Base-by-base conservation (phyloP, 306 rosid genomes). In the Leucaena leucocephala region DNA sequence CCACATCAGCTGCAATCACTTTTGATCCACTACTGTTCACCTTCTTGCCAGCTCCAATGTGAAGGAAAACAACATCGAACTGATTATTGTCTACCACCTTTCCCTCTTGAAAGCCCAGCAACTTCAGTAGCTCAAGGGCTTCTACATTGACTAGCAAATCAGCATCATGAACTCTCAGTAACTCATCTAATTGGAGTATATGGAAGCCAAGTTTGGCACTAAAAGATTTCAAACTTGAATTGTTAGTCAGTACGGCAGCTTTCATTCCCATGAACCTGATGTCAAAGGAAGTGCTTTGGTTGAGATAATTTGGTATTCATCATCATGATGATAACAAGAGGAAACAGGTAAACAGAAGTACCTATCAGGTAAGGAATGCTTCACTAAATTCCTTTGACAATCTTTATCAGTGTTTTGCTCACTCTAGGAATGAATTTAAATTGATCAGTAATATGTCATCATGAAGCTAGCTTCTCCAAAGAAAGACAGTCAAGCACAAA, bases 221-320 rank as follows among this genome's bases (percentile, higher is more conserved):
- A 59, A 90, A 85, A 73, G 86, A 88, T 82, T 93, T 85, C 87
- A 93, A 86, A 68, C 86, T 82, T 65, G 88, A 67, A 86, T 84
- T 87, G 78, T 84, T 83, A 19, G 98, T 88, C 78, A 93, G 22
- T 68, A 96, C 21, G 71, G 93, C 92, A 58, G 92, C 94, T 88
- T 89, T 96, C 96, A 96, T 89, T 86, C 96, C 98, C 97, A 96
- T 93, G 84, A 96, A 93, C 85, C 99, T 96, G 86, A 80, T 81
- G 73, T 68, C 46, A 9, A 81, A 68, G 61, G 52, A 84, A 80
- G 44, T 9, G 42, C 19, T 84, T 81, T 40, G 78, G 71, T 62
- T 77, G 43, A 80, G 58, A 39, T 54, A 22, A 12, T 33, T n/a
- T 38, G 48, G 21, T 45, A 76, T 46, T 33, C 16, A 61, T 14